Conservation (phyloP, 2,329 filamentous ascomycete genomes). For the Fusarium duplospermum region DNA sequence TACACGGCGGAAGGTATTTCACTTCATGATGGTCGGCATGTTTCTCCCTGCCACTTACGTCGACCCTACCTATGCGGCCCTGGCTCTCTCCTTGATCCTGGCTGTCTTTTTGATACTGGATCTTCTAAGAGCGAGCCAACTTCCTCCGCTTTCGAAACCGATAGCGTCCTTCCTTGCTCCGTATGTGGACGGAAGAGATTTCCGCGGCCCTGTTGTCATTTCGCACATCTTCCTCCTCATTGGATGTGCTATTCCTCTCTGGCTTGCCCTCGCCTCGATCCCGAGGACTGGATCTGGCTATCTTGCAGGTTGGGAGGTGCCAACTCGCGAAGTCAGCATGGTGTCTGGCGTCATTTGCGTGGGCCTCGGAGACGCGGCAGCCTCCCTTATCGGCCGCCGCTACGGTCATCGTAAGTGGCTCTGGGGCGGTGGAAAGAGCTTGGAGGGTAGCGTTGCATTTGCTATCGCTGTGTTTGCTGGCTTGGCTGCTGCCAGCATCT, state of each 20-base stretch:
- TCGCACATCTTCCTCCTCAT: slow-evolving; percentile 96
- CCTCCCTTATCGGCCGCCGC: slow-evolving; percentile 87
- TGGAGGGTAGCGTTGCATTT: slow-evolving; percentile 90
- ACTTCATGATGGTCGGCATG: slow-evolving; percentile 98
- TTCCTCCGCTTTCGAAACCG: slow-evolving; percentile 88
- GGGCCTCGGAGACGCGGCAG: slow-evolving; percentile 93
- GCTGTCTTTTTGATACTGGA: slow-evolving; percentile 90
- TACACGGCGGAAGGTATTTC: slow-evolving; percentile 95
- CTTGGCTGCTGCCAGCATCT: slow-evolving; percentile 75
- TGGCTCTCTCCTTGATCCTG: slow-evolving; percentile 84
- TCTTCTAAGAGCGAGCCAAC: slow-evolving; percentile 87
- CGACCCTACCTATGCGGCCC: slow-evolving; percentile 84
- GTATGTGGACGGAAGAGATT: slow-evolving; percentile 93
- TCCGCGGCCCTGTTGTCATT: slow-evolving; percentile 93
- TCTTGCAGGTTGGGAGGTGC: slow-evolving; percentile 80
- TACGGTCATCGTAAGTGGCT: slow-evolving; percentile 92
- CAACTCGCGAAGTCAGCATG: slow-evolving; percentile 84
- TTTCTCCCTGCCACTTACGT: slow-evolving; percentile 87
- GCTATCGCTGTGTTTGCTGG: slow-evolving; percentile 81
- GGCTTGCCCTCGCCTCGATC: slow-evolving; percentile 83
- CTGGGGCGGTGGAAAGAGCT: slow-evolving; percentile 95
- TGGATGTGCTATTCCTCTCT: slow-evolving; percentile 93
- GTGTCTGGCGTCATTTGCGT: slow-evolving; percentile 93
- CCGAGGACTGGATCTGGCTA: slow-evolving; percentile 66
- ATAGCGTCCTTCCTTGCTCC: slow-evolving; percentile 89